Base-by-base conservation (phyloP, 306 rosid genomes). In the Bauhinia variegata region DNA sequence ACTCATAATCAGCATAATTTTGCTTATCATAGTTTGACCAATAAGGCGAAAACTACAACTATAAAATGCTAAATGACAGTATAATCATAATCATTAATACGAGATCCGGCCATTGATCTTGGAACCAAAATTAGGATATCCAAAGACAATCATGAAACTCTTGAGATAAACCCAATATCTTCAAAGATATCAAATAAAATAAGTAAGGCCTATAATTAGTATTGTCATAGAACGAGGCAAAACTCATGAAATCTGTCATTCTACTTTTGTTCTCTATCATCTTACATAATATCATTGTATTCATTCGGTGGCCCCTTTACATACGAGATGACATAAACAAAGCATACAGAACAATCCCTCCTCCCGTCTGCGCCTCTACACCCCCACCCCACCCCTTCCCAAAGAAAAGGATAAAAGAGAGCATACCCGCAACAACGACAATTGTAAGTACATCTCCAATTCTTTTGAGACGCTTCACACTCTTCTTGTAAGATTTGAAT, bases 401-500 rank as follows among this genome's bases (percentile, higher is more conserved):
- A 57, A 47, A 73, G 67, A 3, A 11, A 70, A 57, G 47, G 39
- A 60, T 38, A 42, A 68, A 65, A 74, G 54, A 46, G 9, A 14
- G 3, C 55, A 60, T 82, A 82, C 86, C 91, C 44, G 96, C 95
- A 48, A 78, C 88, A 14, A 88, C 89, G 31, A 83, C 87, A 47
- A 86, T 49, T 5, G 95, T 93, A 42, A 89, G 80, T 55, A 84
- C 80, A 63, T 93, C 84, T 46, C 96, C 96, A n/a, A 89, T 6
- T 71, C 67, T 81, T 68, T 80, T 89, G 67, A 93, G 57, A 5
- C 60, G 50, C 14, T 36, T 19, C 65, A 86, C 97, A 42, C 80
- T 84, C 76, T 83, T 75, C 89, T 86, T 89, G 61, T 88, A 84
- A 0, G 97, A 93, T 79, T 87, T 89, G 84, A 86, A 93, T 60